Evolutionary conservation across 345 rosid genomes (phyloP).

Genomic region (Camelina neglecta): DNA sequence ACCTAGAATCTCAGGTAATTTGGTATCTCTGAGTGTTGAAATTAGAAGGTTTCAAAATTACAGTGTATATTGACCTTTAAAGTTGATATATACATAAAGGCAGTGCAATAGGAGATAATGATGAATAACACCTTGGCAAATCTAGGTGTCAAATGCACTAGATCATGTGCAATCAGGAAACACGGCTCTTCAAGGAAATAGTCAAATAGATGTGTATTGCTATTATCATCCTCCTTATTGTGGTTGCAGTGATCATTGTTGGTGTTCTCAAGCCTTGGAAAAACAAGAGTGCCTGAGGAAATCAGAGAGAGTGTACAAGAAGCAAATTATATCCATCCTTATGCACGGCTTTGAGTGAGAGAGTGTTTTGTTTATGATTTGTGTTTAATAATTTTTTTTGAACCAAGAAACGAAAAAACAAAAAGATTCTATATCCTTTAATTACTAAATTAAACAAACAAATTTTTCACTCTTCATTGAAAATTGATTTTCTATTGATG

Average conservation of each 20-base stretch:
- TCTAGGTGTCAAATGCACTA: conserved; percentile 81
- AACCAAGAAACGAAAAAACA: conserved; percentile 4
- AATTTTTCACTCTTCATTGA: conserved; percentile 13
- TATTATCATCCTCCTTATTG: conserved; percentile 79
- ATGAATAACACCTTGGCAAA: background rate
- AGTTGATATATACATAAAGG: background rate
- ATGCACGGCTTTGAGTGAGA: conserved; percentile 27
- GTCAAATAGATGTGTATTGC: conserved; percentile 93
- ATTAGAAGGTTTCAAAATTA: background rate
- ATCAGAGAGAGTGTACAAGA: conserved; percentile 10
- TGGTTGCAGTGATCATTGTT: conserved; percentile 73
- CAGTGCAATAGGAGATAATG: background rate
- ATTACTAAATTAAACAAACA: conserved; percentile 15
- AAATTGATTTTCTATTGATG: no score
- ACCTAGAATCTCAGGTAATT: conserved; percentile 88
- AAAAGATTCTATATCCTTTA: conserved; percentile 27
- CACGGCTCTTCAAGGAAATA: conserved; percentile 69
- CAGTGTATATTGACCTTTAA: background rate
- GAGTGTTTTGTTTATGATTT: conserved; percentile 28
- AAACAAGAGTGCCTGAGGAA: conserved; percentile 59
- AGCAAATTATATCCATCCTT: background rate
- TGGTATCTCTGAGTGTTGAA: background rate
- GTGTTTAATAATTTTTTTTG: conserved; percentile 9
- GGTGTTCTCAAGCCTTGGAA: conserved; percentile 40
- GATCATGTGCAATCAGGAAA: conserved; percentile 93